Evolutionary conservation across 1,139 yeast species (phyloP), one percentile per base, ranked within the genome.

Genomic region (Magnusiomyces suaveolens): DNA sequence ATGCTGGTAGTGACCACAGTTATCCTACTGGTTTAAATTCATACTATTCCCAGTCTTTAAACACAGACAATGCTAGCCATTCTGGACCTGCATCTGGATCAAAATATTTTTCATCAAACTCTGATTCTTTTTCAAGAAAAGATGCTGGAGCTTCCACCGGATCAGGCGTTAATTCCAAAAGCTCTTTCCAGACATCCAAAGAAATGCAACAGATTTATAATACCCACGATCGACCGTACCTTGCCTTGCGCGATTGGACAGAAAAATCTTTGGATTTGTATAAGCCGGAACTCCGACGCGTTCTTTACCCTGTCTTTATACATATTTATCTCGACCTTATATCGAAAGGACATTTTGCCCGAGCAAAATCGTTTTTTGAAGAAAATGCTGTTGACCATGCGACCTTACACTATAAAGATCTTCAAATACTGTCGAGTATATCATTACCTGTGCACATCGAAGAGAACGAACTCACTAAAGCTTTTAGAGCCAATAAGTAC

Each of bases 201-300:
- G 21, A 48, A 25, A 21, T 36, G 43, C 51, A 48, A 24, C 33
- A 38, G 23, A n/a, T 48, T 36, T 48, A 48, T 23, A 48, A 48
- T 26, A 48, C 43, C 12, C 44, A 48, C 20, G 51, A 48, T 3
- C 78, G 88, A 49, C 96, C 96, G 0, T 94, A 89, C 69, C 75
- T 83, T 23, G 77, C 87, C 68, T 77, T 90, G 59, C 79, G 87
- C 60, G 83, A 83, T 57, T 94, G 97, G 97, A 87, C 87, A 39
- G 96, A 89, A 62, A 79, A 89, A 32, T 89, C 97, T 0, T 76
- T 92, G 64, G 98, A 92, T 67, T 78, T 92, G 71, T 92, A 94
- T 70, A 86, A 85, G 68, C 92, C 95, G 14, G 97, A 92, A 68
- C 75, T 92, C 59, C 78, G 86, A 54, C 79, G 95, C 60, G 78